Base-by-base conservation (phyloP, 768 basidiomycete genomes). In the Boletus subparvulus region DNA sequence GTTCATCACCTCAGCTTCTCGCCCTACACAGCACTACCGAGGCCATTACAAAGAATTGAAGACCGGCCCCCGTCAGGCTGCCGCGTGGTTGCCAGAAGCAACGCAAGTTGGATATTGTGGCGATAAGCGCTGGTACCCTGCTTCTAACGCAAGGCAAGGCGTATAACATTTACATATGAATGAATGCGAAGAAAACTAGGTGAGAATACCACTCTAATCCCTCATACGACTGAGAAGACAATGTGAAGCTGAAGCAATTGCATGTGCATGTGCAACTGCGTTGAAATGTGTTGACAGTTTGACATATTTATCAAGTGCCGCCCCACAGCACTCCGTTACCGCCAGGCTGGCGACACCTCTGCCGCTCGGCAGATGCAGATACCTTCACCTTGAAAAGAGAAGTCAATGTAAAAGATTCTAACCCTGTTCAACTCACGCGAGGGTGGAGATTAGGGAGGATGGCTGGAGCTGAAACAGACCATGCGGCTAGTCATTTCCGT, bases 401-500 rank as follows among this genome's bases (percentile, higher is more conserved):
- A n/a, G 17, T 24, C 50, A 1, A 8, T 24, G 30, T n/a, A 24
- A n/a, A 10, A 44, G 46, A n/a, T 2, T 24, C 12, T 32, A 21
- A 14, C 52, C 28, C 7, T 53, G n/a, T 52, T 35, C n/a, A 21
- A 30, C 19, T n/a, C 12, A 9, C 17, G n/a, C 10, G 32, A 13
- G n/a, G 13, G 59, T 54, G 19, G 33, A 41, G 19, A 42, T 35
- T 9, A 42, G 30, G 36, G 14, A 4, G 32, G 17, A 53, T 8
- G 43, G 43, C n/a, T 24, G n/a, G 32, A 42, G 35, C 33, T 54
- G 40, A n/a, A 46, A 19, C 8, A 33, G 41, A 39, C 48, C 65
- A 63, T 59, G 61, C 52, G 61, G 57, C 24, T 40, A 41, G 37
- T 61, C 61, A 69, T 69, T 60, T 69, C 68, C 68, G 68, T 58